Base-by-base conservation (phyloP, 2,329 filamentous ascomycete genomes). In the Xylariaceae sp. region DNA sequence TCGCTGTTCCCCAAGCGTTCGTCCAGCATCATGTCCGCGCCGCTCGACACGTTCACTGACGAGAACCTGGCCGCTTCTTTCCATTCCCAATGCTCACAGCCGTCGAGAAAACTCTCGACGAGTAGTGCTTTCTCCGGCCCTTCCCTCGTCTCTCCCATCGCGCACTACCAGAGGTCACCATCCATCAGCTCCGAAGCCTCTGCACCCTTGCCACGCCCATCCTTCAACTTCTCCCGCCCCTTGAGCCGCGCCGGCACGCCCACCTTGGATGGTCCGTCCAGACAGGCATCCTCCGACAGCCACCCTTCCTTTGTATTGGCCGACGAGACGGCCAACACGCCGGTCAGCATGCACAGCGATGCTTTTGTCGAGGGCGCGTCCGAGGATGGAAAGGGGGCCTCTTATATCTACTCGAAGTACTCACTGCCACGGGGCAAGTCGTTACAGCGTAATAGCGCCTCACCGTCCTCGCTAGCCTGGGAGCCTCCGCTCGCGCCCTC, bases 221-320 rank as follows among this genome's bases (percentile, higher is more conserved):
- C 88, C 0, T 93, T 95, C 72, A 97, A 99, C 71, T 97, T 97
- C 69, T 97, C 94, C 1, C 82, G 94, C 41, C 94, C 94, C 0
- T 73, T 96, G 55, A 97, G 93, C 69, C 80, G 87, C 65, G 81
- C 84, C 54, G 84, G 83, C 55, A 84, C 80, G 12, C 82, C 82
- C 14, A 72, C 64, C 42, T 73, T 79, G 60, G 82, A 87, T n/a
- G 69, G 73, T 41, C 83, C 84, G 44, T 76, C 77, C 10, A 76
- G 84, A 34, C 83, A 88, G 65, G 75, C 81, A 7, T 87, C 85
- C 17, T 83, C 79, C 5, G 86, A 89, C 61, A 88, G 84, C 62
- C 84, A 88, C 55, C 79, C 80, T 0, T 86, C 83, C 4, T 80
- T 87, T 50, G 70, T 82, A 31, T 74, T 85, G 46, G 76, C 79